A percentile compares a stretch with the other conserved stretches of the same genome.
Evolutionary conservation across 768 basidiomycete species (phyloP).

Genomic region (Lanmaoa rubissima): DNA sequence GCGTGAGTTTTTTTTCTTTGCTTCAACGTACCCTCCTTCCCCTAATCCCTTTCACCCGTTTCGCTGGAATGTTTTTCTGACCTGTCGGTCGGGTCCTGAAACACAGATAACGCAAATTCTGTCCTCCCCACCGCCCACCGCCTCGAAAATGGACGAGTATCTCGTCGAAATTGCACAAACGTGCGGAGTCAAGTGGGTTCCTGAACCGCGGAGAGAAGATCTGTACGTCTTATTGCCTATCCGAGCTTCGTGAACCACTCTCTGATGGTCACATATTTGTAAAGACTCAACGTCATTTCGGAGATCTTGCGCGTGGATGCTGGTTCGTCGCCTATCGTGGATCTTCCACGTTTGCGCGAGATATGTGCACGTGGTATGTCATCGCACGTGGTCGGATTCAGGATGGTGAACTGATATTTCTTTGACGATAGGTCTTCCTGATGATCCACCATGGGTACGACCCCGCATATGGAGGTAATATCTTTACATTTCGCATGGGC

Average conservation of each 20-base stretch:
- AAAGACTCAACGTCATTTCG: conserved; percentile 54
- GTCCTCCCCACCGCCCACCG: conserved; percentile 53
- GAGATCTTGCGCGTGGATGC: conserved; percentile 52
- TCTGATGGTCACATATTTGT: not conserved
- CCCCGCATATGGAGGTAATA: conserved; percentile 76
- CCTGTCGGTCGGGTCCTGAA: not conserved
- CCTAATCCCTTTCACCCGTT: not conserved
- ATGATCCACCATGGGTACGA: conserved; percentile 72
- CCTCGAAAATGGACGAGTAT: conserved; percentile 53
- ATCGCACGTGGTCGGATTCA: not conserved
- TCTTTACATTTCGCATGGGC: not conserved
- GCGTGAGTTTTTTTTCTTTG: conserved; percentile 33
- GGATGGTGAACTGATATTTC: not conserved
- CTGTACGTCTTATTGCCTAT: conserved; percentile 43
- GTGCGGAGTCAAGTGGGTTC: conserved; percentile 58
- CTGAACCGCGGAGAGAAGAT: conserved; percentile 59
- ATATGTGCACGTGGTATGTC: conserved; percentile 61
- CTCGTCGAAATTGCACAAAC: conserved; percentile 52
- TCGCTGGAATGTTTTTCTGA: not conserved
- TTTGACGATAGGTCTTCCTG: conserved; percentile 56
- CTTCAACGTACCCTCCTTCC: not conserved
- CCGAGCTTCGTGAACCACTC: not conserved
- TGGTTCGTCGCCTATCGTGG: conserved; percentile 46
- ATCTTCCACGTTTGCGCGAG: conserved; percentile 52
- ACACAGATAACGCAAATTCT: conserved; percentile 51